Base-by-base conservation (phyloP, 2,329 filamentous ascomycete species). In the Canariomyces notabilis region DNA sequence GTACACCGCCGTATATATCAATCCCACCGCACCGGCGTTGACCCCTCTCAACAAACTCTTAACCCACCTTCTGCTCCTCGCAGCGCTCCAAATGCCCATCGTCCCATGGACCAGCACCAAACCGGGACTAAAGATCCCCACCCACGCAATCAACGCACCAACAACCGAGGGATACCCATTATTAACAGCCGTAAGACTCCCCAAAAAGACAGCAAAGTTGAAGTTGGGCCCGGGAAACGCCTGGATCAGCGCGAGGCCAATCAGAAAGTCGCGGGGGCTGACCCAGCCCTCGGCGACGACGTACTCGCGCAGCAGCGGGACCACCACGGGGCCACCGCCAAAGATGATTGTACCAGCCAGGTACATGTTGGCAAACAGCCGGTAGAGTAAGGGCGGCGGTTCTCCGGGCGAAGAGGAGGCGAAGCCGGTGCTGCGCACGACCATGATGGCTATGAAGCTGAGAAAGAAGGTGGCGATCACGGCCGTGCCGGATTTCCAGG, bases 271-370 rank as follows among this genome's bases (percentile, higher is more conserved):
- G 4, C 85, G 75, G 0, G 81, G 71, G 0, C 74, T 77, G 0
- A 89, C 83, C 83, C 83, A 89, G 6, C 80, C 80, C 20, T 83
- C 80, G 0, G 74, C 71, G 0, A 87, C 85, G 29, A 87, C 69
- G 54, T 78, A 79, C 49, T 80, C 74, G 15, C 79, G 70, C 1
- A 84, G 67, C 0, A 85, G 69, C 0, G 81, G 80, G 35, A 84
- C 82, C 0, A 84, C 80, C 0, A 83, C 80, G 0, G 80, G 80
- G 0, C 80, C 80, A 2, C 80, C 80, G 3, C 80, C 80, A 40
- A 82, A 79, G 52, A 81, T 82, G 47, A 83, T 76, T 1, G 84
- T 88, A 0, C 84, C 85, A 0, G 84, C 85, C 0, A 88, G 78
- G 57, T 83, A 87, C 65, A 89, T 76, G 61, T 86, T 88, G 4